Base-by-base conservation (phyloP, 805 yeast genomes). In the Metschnikowia proteae region DNA sequence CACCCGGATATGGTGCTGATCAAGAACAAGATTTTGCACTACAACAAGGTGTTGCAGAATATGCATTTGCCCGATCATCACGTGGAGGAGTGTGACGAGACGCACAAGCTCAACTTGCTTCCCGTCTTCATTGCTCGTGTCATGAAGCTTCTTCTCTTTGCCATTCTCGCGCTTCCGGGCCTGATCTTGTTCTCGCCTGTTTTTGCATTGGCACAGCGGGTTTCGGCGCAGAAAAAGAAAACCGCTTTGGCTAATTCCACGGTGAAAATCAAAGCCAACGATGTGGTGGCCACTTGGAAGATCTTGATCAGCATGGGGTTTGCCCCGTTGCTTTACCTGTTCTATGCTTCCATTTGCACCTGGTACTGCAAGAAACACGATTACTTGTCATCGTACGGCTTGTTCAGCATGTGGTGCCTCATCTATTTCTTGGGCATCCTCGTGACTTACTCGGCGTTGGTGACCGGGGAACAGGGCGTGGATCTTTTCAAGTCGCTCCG, bases 201-300 rank as follows among this genome's bases (percentile, higher is more conserved):
- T 1, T 90, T 94, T 60, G 66, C 88, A 29, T 79, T 86, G 13
- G 83, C 96, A 6, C 88, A 87, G 60, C 70, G 68, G 41, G 86
- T 88, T 45, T 87, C 97, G 7, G 77, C 74, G 38, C 74, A 75
- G 50, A 90, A 91, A 66, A 89, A 92, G 30, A 73, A 68, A 49
- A 78, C 80, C 41, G 99, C 98, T 0, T 74, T 94, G 51, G 91
- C 90, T 8, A 84, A 79, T 6, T 90, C 97, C 0, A 78, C 90
- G 0, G 99, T 94, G 23, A 94, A 94, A 64, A 84, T 94, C 51
- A 83, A 83, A 61, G 99, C 96, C 13, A 85, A 83, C 49, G 99
- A 94, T 66, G 97, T 94, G 26, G 80, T 94, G 51, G 98, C 98
- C 1, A 91, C 98, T 1, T 94, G 99, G 99, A 94, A 94, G 67